Evolutionary conservation across 1,284 basidiomycete species (phyloP).

Genomic region (Kalmanozyma brasiliensis): DNA sequence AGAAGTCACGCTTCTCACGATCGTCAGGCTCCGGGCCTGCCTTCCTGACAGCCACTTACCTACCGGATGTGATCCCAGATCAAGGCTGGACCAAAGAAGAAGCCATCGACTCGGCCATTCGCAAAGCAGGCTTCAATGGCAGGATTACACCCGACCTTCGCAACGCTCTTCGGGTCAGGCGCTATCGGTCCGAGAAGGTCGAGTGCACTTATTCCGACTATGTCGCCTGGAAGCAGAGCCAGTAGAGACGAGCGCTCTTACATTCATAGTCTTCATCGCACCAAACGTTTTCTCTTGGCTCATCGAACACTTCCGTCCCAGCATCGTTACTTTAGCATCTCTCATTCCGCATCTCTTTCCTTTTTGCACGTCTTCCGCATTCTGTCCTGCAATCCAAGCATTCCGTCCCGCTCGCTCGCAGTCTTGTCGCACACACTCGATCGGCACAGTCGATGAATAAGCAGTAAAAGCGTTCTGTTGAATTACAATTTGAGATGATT

Average conservation of each 20-base stretch:
- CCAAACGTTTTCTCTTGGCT: too few relatives aligned
- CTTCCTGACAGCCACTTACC: conserved; percentile 86
- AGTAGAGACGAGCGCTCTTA: background rate
- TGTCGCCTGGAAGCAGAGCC: conserved; percentile 31
- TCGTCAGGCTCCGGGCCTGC: conserved; percentile 31
- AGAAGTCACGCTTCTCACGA: conserved; percentile 9
- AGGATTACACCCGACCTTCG: conserved; percentile 84
- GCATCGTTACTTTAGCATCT: background rate
- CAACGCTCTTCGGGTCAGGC: conserved; percentile 78
- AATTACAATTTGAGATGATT: background rate
- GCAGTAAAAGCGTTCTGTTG: background rate
- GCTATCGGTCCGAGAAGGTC: conserved; percentile 86
- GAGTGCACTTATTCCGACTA: conserved; percentile 80
- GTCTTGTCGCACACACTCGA: too few relatives aligned
- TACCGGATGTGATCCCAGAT: conserved; percentile 90
- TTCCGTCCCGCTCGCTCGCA: too few relatives aligned
- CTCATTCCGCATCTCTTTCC: background rate
- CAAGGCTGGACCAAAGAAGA: conserved; percentile 93
- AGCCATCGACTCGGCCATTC: conserved; percentile 87
- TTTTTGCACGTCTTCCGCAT: background rate
- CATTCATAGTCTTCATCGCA: background rate
- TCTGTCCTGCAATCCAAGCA: too few relatives aligned
- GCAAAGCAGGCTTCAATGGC: conserved; percentile 86
- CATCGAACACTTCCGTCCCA: too few relatives aligned
- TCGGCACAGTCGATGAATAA: too few relatives aligned